Base-by-base conservation (phyloP, 129 eudicot species). In the Centrapalus pauciflorus region DNA sequence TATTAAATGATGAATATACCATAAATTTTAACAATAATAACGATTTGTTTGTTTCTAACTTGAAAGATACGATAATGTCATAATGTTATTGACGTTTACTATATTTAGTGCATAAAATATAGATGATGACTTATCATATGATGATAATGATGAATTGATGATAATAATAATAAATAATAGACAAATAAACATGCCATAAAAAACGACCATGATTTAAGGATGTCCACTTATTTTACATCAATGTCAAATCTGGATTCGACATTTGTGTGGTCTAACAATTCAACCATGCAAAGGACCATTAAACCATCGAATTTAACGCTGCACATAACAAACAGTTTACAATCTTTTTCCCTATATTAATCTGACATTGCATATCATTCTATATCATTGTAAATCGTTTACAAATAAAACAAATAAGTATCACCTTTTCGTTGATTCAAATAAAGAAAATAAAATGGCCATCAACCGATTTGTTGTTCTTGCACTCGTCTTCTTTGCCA, bases 361-460 rank as follows among this genome's bases (percentile, higher is more conserved):
- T 7, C 71, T 17, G 5, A 5, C 54, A 26, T 62, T 27, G 45
- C 55, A 49, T 62, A 7, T 25, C 64, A 24, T 74, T 65, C 27
- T 1, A 30, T 24, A 6, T 65, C 72, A 74, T 74, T 45, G 79
- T 61, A 74, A n/a, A 56, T 58, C 73, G n/a, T 17, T 43, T 66
- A 21, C 54, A 30, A 34, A n/a, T 5, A 55, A 45, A 77, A 46
- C 37, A 45, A 70, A 69, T 41, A 51, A 69, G 61, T 41, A 7
- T 5, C 75, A 43, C 43, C 40, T 70, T 64, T 41, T 23, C 0
- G 11, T 70, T 48, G 23, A 35, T 62, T 62, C 33, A 50, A 67
- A 43, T 34, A 69, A 32, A 69, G 40, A 58, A 54, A 72, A 25
- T 66, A 77, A 77, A 26, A 81, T 81, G 86, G 82, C 86, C 52